Conservation (phyloP, 2,329 filamentous ascomycete genomes). For the Fusarium foetens region DNA sequence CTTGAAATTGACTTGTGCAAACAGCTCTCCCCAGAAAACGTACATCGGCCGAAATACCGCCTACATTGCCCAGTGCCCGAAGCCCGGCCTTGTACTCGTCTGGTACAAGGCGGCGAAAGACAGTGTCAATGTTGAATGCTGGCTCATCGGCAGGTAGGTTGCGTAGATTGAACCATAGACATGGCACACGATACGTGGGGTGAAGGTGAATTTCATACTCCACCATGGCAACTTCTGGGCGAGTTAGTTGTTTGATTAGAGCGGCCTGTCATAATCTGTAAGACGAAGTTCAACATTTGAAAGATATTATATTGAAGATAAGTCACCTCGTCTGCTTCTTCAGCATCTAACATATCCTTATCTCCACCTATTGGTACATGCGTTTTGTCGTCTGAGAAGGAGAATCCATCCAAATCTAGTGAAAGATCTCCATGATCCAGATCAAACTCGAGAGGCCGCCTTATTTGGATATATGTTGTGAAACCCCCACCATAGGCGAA, state of each 20-base stretch:
- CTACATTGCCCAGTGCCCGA: constrained; percentile 70
- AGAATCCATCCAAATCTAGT: constrained; percentile 57
- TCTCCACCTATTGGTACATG: constrained; percentile 49
- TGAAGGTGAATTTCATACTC: constrained; percentile 81
- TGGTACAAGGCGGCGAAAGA: constrained; percentile 78
- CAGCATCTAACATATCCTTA: constrained; percentile 60
- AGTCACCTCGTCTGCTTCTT: constrained; percentile 63
- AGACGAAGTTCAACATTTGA: constrained; percentile 19
- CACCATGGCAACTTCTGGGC: constrained; percentile 59
- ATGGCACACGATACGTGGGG: constrained; percentile 78
- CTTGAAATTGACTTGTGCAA: constrained; percentile 46
- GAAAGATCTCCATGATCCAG: constrained; percentile 59
- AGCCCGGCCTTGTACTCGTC: constrained; percentile 70
- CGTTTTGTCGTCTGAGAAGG: constrained; percentile 49
- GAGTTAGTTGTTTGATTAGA: constrained; percentile 47
- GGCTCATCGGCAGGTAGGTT: constrained; percentile 65
- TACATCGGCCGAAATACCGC: constrained; percentile 81
- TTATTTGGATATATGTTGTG: constrained; percentile 66
- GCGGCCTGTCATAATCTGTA: constrained; percentile 52
- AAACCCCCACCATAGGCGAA: constrained; percentile 56
- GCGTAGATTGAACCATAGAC: constrained; percentile 78
- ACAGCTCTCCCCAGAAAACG: constrained; percentile 54
- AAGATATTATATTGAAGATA: constrained; percentile 16
- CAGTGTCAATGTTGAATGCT: constrained; percentile 71
- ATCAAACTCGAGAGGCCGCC: constrained; percentile 60